phyloP scores from a whole-genome alignment of 495 filamentous ascomycete species.

The Ascodesmis nigricans region DNA sequence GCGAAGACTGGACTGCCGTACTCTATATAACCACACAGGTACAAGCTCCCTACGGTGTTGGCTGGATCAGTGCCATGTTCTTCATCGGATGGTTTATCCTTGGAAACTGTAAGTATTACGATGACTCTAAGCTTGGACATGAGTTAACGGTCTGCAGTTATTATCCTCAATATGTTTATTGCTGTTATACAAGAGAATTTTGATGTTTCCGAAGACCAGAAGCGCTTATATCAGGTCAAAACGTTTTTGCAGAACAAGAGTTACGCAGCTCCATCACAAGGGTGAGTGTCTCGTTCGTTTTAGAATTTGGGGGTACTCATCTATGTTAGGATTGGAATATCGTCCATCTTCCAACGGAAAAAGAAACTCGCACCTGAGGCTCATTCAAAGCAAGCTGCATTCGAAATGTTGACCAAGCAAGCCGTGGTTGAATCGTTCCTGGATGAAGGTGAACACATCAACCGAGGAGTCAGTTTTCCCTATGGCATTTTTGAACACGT shows the following conservation, averaged over 20 bases:
- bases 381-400: conserved; percentile 25
- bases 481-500: background rate
- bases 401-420: conserved; percentile 91
- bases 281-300: conserved; percentile 8
- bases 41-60: conserved; percentile 36
- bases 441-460: conserved; percentile 34
- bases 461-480: background rate
- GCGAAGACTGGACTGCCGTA: conserved; percentile 82
- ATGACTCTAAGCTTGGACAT: background rate
- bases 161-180: conserved; percentile 99
- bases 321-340: background rate
- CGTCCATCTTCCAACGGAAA: conserved; percentile 2
- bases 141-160: conserved; percentile 27
- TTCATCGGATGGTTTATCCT: conserved; percentile 91
- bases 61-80: conserved; percentile 91
- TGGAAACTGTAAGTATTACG: conserved; percentile 35
- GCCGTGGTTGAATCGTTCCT: conserved; percentile 87
- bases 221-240: conserved; percentile 84
- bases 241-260: conserved; percentile 85
- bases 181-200: conserved; percentile 99
- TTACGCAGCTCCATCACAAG: conserved; percentile 38
- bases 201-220: conserved; percentile 97
- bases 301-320: conserved; percentile 21
- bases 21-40: conserved; percentile 61
- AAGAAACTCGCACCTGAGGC: conserved; percentile 38